Evolutionary conservation across 2,329 filamentous ascomycete species (phyloP), one percentile per base, ranked within the genome.

Genomic region (Epichloe sp.): DNA sequence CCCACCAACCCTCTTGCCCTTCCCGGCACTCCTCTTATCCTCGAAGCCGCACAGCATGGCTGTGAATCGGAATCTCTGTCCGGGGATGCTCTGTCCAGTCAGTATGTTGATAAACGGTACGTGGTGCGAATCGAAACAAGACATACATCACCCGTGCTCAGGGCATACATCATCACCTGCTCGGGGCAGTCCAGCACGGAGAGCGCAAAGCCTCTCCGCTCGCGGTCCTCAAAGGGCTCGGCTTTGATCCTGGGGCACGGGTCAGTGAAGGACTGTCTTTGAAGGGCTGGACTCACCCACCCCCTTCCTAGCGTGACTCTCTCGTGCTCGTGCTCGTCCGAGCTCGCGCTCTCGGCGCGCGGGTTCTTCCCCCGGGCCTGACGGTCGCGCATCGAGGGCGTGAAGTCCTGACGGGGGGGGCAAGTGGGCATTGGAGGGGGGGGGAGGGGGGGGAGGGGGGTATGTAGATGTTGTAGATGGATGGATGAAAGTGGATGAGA

Each of bases 321-420:
- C 3, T 49, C 50, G 26, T 57, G 1, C 23, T 10, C 60, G 21
- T 57, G 55, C 23, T 2, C 3, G 8, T 62, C 57, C n/a, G 57
- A 62, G 51, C 62, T 60, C 6, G 59, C 63, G 23, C 51, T 53
- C 26, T 52, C 52, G 19, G 19, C 19, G 58, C 77, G 78, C 1
- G 76, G 75, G 54, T 81, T 71, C 58, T 79, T 79, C 48, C 78
- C 41, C 2, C 79, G 70, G 4, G 79, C 76, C 62, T 82, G 79
- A 5, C 71, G 71, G 60, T 82, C 77, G 58, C 76, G 75, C 75
- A 78, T 78, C 53, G 68, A 63, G 19, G 68, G 56, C 0, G 75
- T 77, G 62, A 36, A 4, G 1, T 48, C 38, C 15, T 15, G 2
- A 2, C 5, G 23, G 23, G 23, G 5, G 21, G 23, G 23, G 5